Evolutionary conservation across 139 green algal genomes (phyloP).

Genomic region (Tetraselmis striata): DNA sequence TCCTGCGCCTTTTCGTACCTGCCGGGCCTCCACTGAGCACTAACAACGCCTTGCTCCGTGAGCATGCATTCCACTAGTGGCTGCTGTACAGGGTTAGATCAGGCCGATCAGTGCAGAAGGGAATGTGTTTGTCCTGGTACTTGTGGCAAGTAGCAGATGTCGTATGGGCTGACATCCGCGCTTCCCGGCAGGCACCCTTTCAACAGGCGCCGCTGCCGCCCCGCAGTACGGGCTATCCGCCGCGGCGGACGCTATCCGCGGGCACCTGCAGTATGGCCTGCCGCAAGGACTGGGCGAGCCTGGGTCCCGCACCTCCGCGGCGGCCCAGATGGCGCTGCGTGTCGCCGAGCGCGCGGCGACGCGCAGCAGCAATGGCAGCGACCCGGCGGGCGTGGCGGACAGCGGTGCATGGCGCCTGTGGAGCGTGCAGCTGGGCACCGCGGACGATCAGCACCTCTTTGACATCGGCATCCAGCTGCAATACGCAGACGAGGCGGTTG

Average conservation of each 20-base stretch:
- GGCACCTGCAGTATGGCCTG: not conserved
- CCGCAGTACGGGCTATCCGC: not conserved
- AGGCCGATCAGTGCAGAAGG: too few species aligned
- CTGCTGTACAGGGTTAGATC: too few species aligned
- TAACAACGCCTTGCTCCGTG: too few species aligned
- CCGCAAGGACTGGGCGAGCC: not conserved
- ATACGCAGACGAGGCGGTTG: slow-evolving; percentile 25
- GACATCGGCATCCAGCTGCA: slow-evolving; percentile 44
- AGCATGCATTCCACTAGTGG: too few species aligned
- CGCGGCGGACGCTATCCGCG: not conserved
- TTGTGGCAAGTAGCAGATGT: too few species aligned
- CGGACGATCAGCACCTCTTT: slow-evolving; percentile 51
- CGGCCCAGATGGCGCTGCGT: not conserved
- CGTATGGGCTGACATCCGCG: too few species aligned
- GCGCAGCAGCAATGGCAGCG: not conserved
- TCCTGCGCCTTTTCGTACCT: too few species aligned
- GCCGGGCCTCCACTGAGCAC: too few species aligned
- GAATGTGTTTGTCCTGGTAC: too few species aligned
- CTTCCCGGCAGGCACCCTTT: too few species aligned
- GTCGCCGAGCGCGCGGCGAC: not conserved
- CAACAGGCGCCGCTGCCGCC: too few species aligned
- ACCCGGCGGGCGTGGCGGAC: not conserved
- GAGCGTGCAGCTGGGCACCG: slow-evolving; percentile 19
- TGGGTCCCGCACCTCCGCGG: not conserved
- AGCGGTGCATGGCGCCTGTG: slow-evolving; percentile 4